Evolutionary conservation across 2,329 filamentous ascomycete species (phyloP).

Genomic region (Ophiostoma pallidulum): DNA sequence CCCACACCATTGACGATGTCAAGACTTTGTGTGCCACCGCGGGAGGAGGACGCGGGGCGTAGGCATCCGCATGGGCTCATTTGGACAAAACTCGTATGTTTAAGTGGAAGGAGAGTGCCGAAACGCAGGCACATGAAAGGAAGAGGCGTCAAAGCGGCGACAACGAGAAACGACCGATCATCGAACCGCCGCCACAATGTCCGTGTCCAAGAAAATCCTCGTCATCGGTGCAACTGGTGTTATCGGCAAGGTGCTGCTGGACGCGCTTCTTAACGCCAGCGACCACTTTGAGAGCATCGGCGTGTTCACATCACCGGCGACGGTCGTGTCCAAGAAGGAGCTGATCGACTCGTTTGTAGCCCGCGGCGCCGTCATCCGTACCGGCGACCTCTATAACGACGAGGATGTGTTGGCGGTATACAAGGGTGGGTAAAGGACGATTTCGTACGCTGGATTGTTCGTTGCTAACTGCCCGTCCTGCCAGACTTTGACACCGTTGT

Average conservation of each 20-base stretch:
- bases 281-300: slow-evolving; percentile 26
- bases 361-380: slow-evolving; percentile 5
- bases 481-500: slow-evolving; percentile 13
- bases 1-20: not conserved
- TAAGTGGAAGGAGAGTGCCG: too few species aligned
- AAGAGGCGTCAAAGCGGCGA: too few species aligned
- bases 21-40: too few species aligned
- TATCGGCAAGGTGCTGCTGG: slow-evolving; percentile 28
- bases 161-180: not conserved
- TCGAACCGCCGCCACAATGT: not conserved
- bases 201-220: slow-evolving; percentile 17
- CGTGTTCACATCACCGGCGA: slow-evolving; percentile 38
- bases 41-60: not conserved
- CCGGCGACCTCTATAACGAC: slow-evolving; percentile 10
- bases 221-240: slow-evolving; percentile 26
- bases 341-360: slow-evolving; percentile 1
- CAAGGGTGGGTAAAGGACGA: slow-evolving; percentile 4
- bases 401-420: slow-evolving; percentile 8
- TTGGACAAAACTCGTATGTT: not conserved
- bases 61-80: not conserved
- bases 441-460: too few species aligned
- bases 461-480: not conserved
- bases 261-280: slow-evolving; percentile 24
- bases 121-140: too few species aligned
- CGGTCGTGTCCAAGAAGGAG: slow-evolving; percentile 6